Evolutionary conservation across 176 grass and related monocot species (phyloP), one percentile per base, ranked within the genome.

Genomic region (Dactylis glomerata): DNA sequence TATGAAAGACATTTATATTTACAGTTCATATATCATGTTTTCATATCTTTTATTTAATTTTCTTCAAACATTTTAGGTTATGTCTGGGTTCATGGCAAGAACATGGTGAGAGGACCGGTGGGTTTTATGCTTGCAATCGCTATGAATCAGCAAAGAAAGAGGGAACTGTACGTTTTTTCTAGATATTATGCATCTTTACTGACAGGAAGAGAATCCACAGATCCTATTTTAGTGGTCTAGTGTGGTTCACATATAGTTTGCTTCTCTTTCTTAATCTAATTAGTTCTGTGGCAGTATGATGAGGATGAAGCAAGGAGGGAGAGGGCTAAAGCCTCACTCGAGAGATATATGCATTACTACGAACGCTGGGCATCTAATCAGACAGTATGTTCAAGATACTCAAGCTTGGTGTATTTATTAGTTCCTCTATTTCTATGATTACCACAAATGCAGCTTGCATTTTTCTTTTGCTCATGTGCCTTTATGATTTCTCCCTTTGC

Each of bases 301-400:
- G 94, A 97, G 76, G 70, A 89, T 86, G 96, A 98, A 92, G 66
- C 85, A 83, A 95, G 96, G 76, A 92, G 89, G 77, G 96, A 98
- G 84, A 98, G 94, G 87, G 92, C 96, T 77, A 98, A 98, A 86
- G 88, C 92, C 69, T 98, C 93, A 57, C 93, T 98, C 44, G 96
- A 98, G 84, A 93, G 96, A 92, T 98, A 98, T 68, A 95, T 92
- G 86, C 96, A 98, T 85, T 98, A 93, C 87, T 98, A 98, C 85
- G 96, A 98, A 72, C 92, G 96, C 16, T 98, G 96, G 96, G 91
- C 96, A 69, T 95, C 96, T 58, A 98, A 98, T 85, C 91, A 98
- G 64, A 74, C 89, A 73, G 96, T 95, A 95, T 23, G 91, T 92
- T 79, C 55, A 78, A 77, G 67, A 84, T 84, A 81, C 49, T 59